These are phyloP conservation scores for Cyathus striatus DNA, from an alignment of 768 basidiomycete species.

Conservation along the genomic window DNA sequence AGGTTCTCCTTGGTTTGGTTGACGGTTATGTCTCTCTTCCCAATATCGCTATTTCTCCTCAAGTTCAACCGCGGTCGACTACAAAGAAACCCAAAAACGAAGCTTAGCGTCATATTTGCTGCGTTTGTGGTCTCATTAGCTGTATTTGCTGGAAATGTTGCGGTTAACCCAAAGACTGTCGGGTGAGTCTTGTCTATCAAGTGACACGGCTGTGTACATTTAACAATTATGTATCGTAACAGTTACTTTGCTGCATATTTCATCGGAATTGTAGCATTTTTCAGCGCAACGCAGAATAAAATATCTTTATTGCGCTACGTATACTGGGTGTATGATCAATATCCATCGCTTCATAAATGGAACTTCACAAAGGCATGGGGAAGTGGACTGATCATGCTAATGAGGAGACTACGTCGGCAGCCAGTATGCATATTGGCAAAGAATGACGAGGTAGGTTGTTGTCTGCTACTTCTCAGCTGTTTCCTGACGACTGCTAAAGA, in stretches of 20 bases:
- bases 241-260: conserved; percentile 66
- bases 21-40: conserved; percentile 59
- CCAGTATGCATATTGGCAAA: conserved; percentile 59
- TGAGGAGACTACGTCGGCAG: conserved; percentile 43
- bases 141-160: conserved; percentile 57
- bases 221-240: no score
- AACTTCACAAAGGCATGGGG: conserved; percentile 36
- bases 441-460: conserved; percentile 53
- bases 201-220: conserved; percentile 1
- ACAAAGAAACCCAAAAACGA: conserved; percentile 33
- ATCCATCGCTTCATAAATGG: conserved; percentile 39
- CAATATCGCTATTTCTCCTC: conserved; percentile 51
- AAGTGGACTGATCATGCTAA: conserved; percentile 31
- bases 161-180: conserved; percentile 48
- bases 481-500: conserved; percentile 29
- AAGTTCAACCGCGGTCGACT: conserved; percentile 64
- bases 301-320: conserved; percentile 44
- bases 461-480: not conserved
- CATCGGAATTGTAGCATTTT: conserved; percentile 39
- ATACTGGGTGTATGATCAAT: conserved; percentile 65
- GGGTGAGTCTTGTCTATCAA: conserved; percentile 32
- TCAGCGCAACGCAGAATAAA: conserved; percentile 50
- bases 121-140: conserved; percentile 35
- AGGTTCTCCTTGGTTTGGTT: conserved; percentile 71
- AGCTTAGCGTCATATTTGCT: conserved; percentile 32